phyloP scores from a whole-genome alignment of 2,329 filamentous ascomycete species.

The Xylaria sp. region DNA sequence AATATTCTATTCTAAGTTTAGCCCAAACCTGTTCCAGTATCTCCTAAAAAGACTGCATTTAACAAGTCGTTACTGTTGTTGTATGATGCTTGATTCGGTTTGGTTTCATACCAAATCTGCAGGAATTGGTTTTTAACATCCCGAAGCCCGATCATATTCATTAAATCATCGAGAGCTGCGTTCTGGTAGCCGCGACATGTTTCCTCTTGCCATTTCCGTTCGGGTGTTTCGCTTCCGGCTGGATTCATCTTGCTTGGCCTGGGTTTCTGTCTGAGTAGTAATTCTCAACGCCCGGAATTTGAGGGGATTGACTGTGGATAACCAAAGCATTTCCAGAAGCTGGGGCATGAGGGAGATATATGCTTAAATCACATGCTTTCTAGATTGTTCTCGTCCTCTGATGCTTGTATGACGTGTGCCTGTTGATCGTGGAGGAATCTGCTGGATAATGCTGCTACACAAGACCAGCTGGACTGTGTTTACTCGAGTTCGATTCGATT shows the following conservation, averaged over 20 bases:
- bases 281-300: neutral
- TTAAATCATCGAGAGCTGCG: constrained; percentile 66
- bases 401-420: neutral
- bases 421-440: neutral
- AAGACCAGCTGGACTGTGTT: neutral
- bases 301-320: neutral
- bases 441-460: neutral
- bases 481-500: neutral
- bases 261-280: neutral
- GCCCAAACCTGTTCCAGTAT: constrained; percentile 8
- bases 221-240: neutral
- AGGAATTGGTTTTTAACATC: constrained; percentile 69
- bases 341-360: neutral
- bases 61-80: too few species aligned
- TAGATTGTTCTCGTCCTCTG: neutral
- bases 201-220: constrained; percentile 42
- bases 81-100: neutral
- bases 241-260: neutral
- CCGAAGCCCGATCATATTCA: constrained; percentile 71
- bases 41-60: constrained; percentile 2
- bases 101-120: constrained; percentile 57
- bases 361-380: neutral
- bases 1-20: constrained; percentile 59
- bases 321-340: neutral
- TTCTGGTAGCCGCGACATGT: constrained; percentile 60